phyloP scores from a whole-genome alignment of 1,284 basidiomycete genomes.

The Phlebopus sp. region DNA sequence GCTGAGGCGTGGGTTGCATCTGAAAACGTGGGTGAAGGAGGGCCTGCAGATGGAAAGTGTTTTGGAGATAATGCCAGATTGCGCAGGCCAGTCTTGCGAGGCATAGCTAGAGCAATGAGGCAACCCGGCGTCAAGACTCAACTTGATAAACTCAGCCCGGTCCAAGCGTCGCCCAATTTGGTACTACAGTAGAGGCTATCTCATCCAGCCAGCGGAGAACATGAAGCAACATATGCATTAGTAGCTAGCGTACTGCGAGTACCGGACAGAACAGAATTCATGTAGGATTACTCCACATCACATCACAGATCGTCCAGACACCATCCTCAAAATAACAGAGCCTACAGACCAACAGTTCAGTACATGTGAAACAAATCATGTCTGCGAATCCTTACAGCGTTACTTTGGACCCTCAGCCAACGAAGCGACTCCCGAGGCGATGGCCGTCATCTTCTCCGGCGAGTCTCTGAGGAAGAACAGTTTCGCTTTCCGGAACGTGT shows the following conservation, averaged over 20 bases:
- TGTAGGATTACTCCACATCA: no score
- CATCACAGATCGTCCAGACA: no score
- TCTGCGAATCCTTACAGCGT: constrained; percentile 17
- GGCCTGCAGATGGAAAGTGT: constrained; percentile 51
- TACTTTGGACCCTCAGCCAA: constrained; percentile 10
- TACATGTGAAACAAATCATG: not conserved
- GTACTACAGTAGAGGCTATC: constrained; percentile 1
- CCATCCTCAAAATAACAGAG: no score
- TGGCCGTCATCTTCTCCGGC: constrained; percentile 77
- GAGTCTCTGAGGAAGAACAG: constrained; percentile 75
- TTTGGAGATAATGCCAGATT: constrained; percentile 50
- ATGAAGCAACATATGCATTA: no score
- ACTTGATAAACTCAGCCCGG: no score
- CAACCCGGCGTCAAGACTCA: constrained; percentile 10
- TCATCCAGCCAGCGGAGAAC: no score
- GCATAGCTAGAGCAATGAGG: constrained; percentile 42
- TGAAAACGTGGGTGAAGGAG: constrained; percentile 81
- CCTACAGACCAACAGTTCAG: constrained; percentile 1
- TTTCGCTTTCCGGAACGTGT: constrained; percentile 70
- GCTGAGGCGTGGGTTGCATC: constrained; percentile 74
- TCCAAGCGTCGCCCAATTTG: constrained; percentile 17
- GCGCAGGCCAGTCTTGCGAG: constrained; percentile 56
- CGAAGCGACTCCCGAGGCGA: constrained; percentile 54
- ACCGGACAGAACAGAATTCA: no score
- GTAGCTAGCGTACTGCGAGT: no score